These are phyloP conservation scores for Amaranthus palmeri DNA, from an alignment of 148 eudicot species.

Conservation along the genomic window DNA sequence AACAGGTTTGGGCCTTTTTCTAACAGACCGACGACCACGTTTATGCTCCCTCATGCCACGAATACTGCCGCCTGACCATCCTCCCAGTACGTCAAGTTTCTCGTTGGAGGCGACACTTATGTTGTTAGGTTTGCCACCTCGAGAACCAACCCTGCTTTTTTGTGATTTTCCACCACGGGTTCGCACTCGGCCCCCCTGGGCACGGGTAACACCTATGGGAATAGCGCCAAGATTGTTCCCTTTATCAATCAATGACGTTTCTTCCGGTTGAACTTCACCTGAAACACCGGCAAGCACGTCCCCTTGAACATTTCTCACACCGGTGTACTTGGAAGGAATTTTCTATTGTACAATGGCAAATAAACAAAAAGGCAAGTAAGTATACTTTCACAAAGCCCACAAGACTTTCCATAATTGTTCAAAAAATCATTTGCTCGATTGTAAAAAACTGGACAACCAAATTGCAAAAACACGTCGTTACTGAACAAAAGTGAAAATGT, in stretches of 20 bases:
- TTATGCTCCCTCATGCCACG: conserved; percentile 53
- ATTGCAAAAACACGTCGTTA: no score
- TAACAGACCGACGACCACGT: conserved; percentile 52
- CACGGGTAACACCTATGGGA: conserved; percentile 35
- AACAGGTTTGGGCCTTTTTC: conserved; percentile 46
- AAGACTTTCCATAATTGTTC: no score
- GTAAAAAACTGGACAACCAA: no score
- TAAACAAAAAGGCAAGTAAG: conserved; percentile 1
- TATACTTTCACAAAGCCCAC: neutral
- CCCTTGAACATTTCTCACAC: conserved; percentile 34
- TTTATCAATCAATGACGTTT: conserved; percentile 30
- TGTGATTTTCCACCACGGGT: conserved; percentile 59
- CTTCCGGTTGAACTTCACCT: conserved; percentile 30
- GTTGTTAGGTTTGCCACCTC: conserved; percentile 28
- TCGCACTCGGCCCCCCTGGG: conserved; percentile 46
- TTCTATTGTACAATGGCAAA: conserved; percentile 34
- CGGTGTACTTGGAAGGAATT: conserved; percentile 37
- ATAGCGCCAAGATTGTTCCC: conserved; percentile 27
- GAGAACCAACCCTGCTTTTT: conserved; percentile 35
- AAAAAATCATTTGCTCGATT: no score
- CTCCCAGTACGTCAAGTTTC: conserved; percentile 35
- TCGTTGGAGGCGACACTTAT: conserved; percentile 25
- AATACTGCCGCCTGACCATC: conserved; percentile 50
- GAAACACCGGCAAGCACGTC: conserved; percentile 28
- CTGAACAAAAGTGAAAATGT: no score